These are phyloP conservation scores for Boletellus dicymbophilus DNA, from an alignment of 1,284 basidiomycete species.

Conservation along the genomic window DNA sequence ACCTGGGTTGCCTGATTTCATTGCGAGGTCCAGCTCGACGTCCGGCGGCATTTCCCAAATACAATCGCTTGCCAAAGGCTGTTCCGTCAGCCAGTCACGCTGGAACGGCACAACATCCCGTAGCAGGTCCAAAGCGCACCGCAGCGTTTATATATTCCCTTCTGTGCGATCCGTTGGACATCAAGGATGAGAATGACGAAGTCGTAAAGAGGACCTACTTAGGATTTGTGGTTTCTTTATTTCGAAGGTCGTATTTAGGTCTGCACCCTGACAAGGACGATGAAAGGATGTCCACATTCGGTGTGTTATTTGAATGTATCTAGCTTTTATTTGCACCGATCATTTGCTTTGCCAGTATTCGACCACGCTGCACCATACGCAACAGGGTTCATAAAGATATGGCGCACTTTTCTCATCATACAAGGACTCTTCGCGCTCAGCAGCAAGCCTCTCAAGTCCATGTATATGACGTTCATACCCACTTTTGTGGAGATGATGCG, in stretches of 20 bases:
- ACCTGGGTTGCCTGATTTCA: conserved; percentile 14
- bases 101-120: too few relatives aligned
- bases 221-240: neutral
- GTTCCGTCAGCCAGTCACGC: neutral
- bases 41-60: conserved; percentile 13
- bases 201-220: neutral
- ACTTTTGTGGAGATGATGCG: conserved; percentile 7
- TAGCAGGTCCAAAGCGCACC: neutral
- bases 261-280: neutral
- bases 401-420: conserved; percentile 23
- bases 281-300: conserved; percentile 4
- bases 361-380: conserved; percentile 21
- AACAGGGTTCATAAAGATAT: conserved; percentile 15
- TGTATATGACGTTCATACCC: neutral
- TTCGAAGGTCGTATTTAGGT: neutral
- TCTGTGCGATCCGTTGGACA: neutral
- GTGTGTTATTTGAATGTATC: conserved; percentile 10
- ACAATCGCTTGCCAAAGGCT: neutral
- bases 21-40: conserved; percentile 13
- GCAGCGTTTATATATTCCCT: neutral
- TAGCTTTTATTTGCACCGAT: neutral
- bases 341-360: conserved; percentile 5
- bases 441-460: conserved; percentile 8
- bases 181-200: neutral
- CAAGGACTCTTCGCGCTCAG: conserved; percentile 22